Evolutionary conservation across 306 rosid genomes (phyloP).

Genomic region (cucumber (Cucumis sativus)): DNA sequence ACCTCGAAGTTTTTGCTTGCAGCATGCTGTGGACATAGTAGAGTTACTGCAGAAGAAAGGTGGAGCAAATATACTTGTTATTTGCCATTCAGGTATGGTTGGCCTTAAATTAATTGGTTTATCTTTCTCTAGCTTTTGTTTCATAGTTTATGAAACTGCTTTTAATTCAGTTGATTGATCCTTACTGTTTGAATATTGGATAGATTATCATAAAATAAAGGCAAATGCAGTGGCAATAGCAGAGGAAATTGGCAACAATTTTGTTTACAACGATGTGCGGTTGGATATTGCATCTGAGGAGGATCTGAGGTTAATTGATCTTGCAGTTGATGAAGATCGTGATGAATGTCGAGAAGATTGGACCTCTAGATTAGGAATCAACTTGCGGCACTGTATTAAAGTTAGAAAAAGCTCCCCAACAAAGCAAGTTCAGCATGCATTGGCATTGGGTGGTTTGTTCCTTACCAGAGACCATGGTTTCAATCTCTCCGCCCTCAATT

Average conservation of each 20-base stretch:
- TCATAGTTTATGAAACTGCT: neutral
- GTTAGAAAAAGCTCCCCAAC: slow-evolving; percentile 56
- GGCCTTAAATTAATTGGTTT: neutral
- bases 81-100: slow-evolving; percentile 90
- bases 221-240: slow-evolving; percentile 81
- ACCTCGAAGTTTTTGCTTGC: slow-evolving; percentile 92
- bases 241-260: slow-evolving; percentile 62
- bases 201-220: slow-evolving; percentile 84
- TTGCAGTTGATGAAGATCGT: slow-evolving; percentile 62
- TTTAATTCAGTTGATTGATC: slow-evolving; percentile 1
- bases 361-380: slow-evolving; percentile 84
- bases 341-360: slow-evolving; percentile 64
- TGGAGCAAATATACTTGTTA: slow-evolving; percentile 74
- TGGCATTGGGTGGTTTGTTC: slow-evolving; percentile 46
- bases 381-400: slow-evolving; percentile 61
- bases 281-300: slow-evolving; percentile 64
- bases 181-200: slow-evolving; percentile 18
- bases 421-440: slow-evolving; percentile 53
- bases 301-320: slow-evolving; percentile 77
- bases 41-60: slow-evolving; percentile 79
- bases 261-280: slow-evolving; percentile 55
- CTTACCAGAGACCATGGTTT: slow-evolving; percentile 27
- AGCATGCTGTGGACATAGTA: slow-evolving; percentile 69
- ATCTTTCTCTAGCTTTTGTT: neutral
- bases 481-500: slow-evolving; percentile 30